Evolutionary conservation across 208 protist genomes (phyloP).

Genomic region (Porcisia deanei): DNA sequence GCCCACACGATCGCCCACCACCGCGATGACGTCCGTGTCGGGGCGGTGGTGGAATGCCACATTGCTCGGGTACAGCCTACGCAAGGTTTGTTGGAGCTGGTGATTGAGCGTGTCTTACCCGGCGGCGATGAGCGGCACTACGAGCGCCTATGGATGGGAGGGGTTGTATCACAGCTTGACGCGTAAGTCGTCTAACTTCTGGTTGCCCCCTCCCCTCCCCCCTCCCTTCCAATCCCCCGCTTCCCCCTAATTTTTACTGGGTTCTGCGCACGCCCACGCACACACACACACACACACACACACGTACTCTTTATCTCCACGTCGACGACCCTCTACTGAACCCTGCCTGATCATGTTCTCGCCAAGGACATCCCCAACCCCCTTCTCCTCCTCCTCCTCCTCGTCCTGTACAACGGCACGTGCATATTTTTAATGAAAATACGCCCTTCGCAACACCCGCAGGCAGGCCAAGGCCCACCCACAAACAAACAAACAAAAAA

Average conservation of each 20-base stretch:
- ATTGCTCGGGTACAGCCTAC: conserved; percentile 63
- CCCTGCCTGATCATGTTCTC: too few relatives aligned
- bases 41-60: conserved; percentile 71
- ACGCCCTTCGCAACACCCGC: too few relatives aligned
- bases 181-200: conserved; percentile 26
- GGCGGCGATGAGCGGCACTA: conserved; percentile 69
- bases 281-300: background rate
- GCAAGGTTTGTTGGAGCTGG: conserved; percentile 68
- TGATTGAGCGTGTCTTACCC: conserved; percentile 42
- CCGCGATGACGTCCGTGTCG: conserved; percentile 60
- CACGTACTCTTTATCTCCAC: background rate
- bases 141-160: conserved; percentile 61
- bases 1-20: conserved; percentile 70
- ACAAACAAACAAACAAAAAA: background rate
- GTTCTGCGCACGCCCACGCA: background rate
- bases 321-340: too few relatives aligned
- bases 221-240: background rate
- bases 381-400: too few relatives aligned
- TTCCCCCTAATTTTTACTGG: background rate
- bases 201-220: background rate
- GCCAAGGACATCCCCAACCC: background rate
- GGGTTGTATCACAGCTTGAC: conserved; percentile 63
- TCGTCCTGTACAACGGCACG: too few relatives aligned
- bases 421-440: too few relatives aligned
- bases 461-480: too few relatives aligned